Percentiles rank a stretch among this genome's conserved stretches.
These are phyloP conservation scores for Malania oleifera DNA, from an alignment of 164 flowering plant species.

Conservation along the genomic window DNA sequence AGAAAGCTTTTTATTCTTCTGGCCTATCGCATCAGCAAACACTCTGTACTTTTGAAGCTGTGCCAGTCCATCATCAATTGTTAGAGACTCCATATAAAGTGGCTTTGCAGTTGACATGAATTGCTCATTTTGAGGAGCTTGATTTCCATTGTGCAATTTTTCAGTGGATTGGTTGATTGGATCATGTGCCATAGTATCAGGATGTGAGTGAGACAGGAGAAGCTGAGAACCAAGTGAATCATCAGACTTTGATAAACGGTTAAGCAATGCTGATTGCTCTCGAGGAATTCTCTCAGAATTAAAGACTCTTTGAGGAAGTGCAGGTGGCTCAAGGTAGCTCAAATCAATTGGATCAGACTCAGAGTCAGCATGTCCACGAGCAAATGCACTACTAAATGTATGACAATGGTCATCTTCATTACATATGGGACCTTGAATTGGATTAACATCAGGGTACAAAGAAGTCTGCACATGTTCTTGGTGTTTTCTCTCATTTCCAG, in stretches of 20 bases:
- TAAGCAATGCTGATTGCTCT: conserved; percentile 28
- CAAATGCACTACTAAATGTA: conserved; percentile 15
- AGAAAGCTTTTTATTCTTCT: conserved; percentile 15
- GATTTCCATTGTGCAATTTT: conserved; percentile 9
- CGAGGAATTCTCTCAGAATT: conserved; percentile 39
- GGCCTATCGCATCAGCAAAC: conserved; percentile 13
- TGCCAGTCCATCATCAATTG: conserved; percentile 18
- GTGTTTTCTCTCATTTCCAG: conserved; percentile 14
- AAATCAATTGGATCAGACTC: conserved; percentile 23
- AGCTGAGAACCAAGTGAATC: conserved; percentile 40
- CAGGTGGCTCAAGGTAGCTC: conserved; percentile 24
- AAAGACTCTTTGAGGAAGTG: conserved; percentile 29
- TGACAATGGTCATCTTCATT: conserved; percentile 13
- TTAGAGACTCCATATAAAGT: neutral
- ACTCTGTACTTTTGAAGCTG: conserved; percentile 18
- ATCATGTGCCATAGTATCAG: conserved; percentile 17
- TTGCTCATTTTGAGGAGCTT: conserved; percentile 15
- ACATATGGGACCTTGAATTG: conserved; percentile 11
- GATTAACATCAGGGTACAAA: conserved; percentile 8
- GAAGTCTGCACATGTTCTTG: conserved; percentile 12
- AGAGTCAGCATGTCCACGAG: conserved; percentile 18
- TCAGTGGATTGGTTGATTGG: conserved; percentile 13
- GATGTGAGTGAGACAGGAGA: conserved; percentile 24
- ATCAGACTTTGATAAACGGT: conserved; percentile 43
- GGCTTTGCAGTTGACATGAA: conserved; percentile 3